Evolutionary conservation across 1,139 yeast species (phyloP).

Genomic region (Zhuliangozyma blackwelliae): DNA sequence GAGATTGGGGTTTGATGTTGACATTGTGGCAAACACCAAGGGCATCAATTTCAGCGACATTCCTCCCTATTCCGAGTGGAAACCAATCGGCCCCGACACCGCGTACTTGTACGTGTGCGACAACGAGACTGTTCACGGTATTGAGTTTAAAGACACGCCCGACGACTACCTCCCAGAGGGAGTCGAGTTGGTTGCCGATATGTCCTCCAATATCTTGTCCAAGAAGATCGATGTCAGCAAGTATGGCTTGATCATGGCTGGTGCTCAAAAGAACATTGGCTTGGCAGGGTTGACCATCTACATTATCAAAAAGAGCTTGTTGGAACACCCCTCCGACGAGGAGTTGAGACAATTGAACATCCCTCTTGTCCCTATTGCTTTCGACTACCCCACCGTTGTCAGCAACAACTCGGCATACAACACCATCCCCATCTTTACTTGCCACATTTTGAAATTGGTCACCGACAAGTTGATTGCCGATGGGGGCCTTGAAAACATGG

Average conservation of each 20-base stretch:
- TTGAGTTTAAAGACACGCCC: conserved; percentile 65
- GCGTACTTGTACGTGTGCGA: conserved; percentile 91
- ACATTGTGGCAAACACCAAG: conserved; percentile 65
- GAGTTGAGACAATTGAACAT: conserved; percentile 55
- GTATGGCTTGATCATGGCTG: conserved; percentile 86
- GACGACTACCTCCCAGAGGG: conserved; percentile 55
- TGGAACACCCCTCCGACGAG: conserved; percentile 64
- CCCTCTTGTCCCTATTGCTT: conserved; percentile 83
- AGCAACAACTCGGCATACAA: conserved; percentile 89
- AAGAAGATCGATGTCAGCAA: conserved; percentile 74
- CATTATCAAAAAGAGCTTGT: conserved; percentile 74
- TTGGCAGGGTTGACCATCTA: conserved; percentile 91
- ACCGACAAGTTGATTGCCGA: conserved; percentile 54
- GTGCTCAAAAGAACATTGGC: conserved; percentile 97
- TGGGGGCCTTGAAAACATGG: conserved; percentile 57
- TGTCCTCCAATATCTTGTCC: conserved; percentile 90
- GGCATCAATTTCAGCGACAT: conserved; percentile 61
- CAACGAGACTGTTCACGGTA: conserved; percentile 94
- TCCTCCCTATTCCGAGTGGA: conserved; percentile 68
- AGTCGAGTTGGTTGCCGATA: conserved; percentile 84
- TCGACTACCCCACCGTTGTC: conserved; percentile 82
- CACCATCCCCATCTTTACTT: conserved; percentile 89
- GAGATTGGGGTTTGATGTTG: conserved; percentile 75
- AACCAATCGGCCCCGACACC: conserved; percentile 46
- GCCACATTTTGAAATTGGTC: conserved; percentile 80